A percentile compares a stretch with the other conserved stretches of the same genome.
Evolutionary conservation across 1,139 yeast genomes (phyloP).

Genomic region (Sugiyamaella novakii): DNA sequence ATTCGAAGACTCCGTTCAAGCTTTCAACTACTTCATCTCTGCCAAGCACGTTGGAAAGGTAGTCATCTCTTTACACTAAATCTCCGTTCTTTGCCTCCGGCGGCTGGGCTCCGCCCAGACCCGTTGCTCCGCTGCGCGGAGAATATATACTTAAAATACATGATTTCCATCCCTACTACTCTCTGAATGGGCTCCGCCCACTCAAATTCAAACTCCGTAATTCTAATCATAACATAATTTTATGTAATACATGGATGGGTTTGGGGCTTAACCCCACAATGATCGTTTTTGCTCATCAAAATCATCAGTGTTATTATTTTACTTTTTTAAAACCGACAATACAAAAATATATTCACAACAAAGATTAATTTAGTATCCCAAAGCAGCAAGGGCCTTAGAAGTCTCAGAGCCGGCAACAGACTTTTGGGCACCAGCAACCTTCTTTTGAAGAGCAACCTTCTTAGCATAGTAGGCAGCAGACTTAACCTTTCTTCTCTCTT

Average conservation of each 20-base stretch:
- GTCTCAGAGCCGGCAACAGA: constrained; percentile 73
- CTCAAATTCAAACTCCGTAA: too few relatives aligned
- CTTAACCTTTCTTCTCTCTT: constrained; percentile 99
- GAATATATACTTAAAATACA: too few relatives aligned
- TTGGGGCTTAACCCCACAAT: too few relatives aligned
- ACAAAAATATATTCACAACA: constrained; percentile 18
- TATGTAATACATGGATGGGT: constrained; percentile 10
- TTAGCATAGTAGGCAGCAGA: constrained; percentile 98
- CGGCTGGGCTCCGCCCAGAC: not conserved
- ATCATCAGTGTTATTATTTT: constrained; percentile 19
- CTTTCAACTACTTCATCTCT: constrained; percentile 22
- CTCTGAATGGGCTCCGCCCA: too few relatives aligned
- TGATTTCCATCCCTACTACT: too few relatives aligned
- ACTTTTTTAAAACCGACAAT: constrained; percentile 18
- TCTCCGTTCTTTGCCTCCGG: not conserved
- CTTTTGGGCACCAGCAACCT: constrained; percentile 82
- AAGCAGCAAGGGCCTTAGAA: constrained; percentile 72
- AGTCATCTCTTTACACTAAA: constrained; percentile 4
- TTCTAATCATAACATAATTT: constrained; percentile 1
- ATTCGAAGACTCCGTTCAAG: constrained; percentile 24
- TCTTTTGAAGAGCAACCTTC: constrained; percentile 95
- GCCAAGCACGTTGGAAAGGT: constrained; percentile 28
- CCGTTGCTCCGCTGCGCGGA: too few relatives aligned
- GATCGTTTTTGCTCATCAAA: constrained; percentile 11
- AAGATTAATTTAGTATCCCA: constrained; percentile 62